A percentile compares a stretch with the other conserved stretches of the same genome.
phyloP scores from a whole-genome alignment of 306 rosid species.

The Begonia peltatifolia region DNA sequence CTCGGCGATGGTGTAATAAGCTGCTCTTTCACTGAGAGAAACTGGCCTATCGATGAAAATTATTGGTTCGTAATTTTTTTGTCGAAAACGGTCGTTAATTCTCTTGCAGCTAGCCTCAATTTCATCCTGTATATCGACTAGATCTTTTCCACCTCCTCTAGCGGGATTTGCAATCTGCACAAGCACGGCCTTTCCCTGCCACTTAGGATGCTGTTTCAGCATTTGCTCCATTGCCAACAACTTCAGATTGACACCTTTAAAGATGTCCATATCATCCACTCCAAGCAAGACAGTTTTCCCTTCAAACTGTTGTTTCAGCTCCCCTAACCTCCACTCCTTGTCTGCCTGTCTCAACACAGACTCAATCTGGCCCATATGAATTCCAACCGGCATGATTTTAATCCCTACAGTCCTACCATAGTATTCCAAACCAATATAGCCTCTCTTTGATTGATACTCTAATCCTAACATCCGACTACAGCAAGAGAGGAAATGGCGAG shows the following conservation, averaged over 20 bases:
- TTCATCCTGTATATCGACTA: constrained; percentile 42
- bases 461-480: constrained; percentile 60
- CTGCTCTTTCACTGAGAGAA: constrained; percentile 37
- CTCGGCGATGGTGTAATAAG: constrained; percentile 37
- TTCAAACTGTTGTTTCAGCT: constrained; percentile 33
- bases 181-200: constrained; percentile 42
- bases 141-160: constrained; percentile 47
- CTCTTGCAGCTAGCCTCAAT: constrained; percentile 27
- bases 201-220: constrained; percentile 39
- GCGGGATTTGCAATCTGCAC: constrained; percentile 53
- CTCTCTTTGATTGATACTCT: constrained; percentile 59
- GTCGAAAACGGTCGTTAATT: constrained; percentile 29
- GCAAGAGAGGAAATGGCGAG: constrained; percentile 62
- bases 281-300: constrained; percentile 44
- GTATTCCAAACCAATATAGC: constrained; percentile 59
- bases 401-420: constrained; percentile 54
- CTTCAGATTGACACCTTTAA: constrained; percentile 47
- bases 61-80: constrained; percentile 32
- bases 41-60: constrained; percentile 37
- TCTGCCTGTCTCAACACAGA: constrained; percentile 35
- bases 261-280: constrained; percentile 50
- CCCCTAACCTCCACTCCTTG: constrained; percentile 42
- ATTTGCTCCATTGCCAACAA: constrained; percentile 52
- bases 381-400: constrained; percentile 57
- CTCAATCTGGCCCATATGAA: constrained; percentile 59